phyloP scores from a whole-genome alignment of 306 rosid genomes.

The Gleditsia sinensis region DNA sequence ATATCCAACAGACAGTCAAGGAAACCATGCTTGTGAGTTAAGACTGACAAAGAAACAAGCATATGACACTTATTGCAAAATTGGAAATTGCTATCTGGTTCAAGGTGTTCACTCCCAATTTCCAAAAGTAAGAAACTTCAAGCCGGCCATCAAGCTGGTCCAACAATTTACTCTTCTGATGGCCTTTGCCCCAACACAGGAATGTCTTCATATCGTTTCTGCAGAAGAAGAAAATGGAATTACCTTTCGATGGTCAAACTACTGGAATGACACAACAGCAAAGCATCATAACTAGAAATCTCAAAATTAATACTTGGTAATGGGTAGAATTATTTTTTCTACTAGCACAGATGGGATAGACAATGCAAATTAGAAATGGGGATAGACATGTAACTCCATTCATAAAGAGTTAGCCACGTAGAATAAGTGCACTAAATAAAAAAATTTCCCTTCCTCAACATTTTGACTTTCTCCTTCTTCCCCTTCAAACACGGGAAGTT shows the following conservation, averaged over 20 bases:
- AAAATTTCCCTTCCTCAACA: neutral
- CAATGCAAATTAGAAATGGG: neutral
- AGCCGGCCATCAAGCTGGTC: constrained; percentile 32
- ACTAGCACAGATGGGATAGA: neutral
- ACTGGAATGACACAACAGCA: neutral
- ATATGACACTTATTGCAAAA: constrained; percentile 59
- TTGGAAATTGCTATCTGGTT: constrained; percentile 49
- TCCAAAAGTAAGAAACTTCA: constrained; percentile 40
- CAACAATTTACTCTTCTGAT: constrained; percentile 39
- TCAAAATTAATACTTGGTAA: neutral
- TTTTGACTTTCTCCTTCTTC: neutral
- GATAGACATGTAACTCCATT: neutral
- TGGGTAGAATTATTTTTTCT: neutral
- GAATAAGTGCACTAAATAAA: constrained; percentile 14
- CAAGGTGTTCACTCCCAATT: constrained; percentile 41
- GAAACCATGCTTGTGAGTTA: constrained; percentile 40
- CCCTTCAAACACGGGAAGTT: neutral
- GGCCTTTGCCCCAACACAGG: constrained; percentile 52
- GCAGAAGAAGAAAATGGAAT: constrained; percentile 22
- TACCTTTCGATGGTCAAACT: neutral
- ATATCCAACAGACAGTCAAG: constrained; percentile 25
- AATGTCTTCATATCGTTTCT: constrained; percentile 61
- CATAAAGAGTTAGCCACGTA: neutral
- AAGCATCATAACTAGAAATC: constrained; percentile 16
- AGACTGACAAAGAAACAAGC: constrained; percentile 29